phyloP scores from a whole-genome alignment of 1,139 yeast genomes.

The Geotrichum klebahnii region DNA sequence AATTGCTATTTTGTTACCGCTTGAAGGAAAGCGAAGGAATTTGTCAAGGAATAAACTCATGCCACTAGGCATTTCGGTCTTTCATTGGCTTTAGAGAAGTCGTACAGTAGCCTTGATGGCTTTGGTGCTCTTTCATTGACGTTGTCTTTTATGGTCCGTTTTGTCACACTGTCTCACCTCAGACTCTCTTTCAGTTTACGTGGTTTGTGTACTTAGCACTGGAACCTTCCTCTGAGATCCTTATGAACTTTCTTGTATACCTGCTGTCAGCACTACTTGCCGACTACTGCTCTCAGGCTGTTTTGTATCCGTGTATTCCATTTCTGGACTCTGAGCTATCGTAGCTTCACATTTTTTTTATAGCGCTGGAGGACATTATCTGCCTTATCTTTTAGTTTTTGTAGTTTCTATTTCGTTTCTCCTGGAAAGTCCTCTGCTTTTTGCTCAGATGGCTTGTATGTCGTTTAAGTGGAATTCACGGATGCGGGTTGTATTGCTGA shows the following conservation, averaged over 20 bases:
- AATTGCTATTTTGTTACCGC: too few relatives aligned
- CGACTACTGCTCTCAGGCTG: not conserved
- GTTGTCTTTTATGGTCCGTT: not conserved
- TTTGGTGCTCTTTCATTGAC: not conserved
- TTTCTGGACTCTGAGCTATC: not conserved
- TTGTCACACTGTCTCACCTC: not conserved
- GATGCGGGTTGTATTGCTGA: not conserved
- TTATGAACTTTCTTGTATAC: too few relatives aligned
- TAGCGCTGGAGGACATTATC: not conserved
- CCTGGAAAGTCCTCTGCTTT: not conserved
- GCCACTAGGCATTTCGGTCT: too few relatives aligned
- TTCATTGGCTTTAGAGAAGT: too few relatives aligned
- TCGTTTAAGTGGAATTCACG: not conserved
- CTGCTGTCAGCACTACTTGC: not conserved
- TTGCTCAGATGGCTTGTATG: not conserved
- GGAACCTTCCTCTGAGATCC: too few relatives aligned
- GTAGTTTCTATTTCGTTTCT: too few relatives aligned
- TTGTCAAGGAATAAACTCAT: too few relatives aligned
- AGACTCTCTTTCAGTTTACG: too few relatives aligned
- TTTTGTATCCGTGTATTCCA: not conserved
- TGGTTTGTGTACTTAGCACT: too few relatives aligned
- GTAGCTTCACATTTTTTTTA: not conserved
- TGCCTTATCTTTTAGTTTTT: not conserved
- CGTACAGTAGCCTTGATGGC: not conserved
- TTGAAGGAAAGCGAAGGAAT: too few relatives aligned